Base-by-base conservation (phyloP, 495 filamentous ascomycete species). In the Rostrohypoxylon terebratum region DNA sequence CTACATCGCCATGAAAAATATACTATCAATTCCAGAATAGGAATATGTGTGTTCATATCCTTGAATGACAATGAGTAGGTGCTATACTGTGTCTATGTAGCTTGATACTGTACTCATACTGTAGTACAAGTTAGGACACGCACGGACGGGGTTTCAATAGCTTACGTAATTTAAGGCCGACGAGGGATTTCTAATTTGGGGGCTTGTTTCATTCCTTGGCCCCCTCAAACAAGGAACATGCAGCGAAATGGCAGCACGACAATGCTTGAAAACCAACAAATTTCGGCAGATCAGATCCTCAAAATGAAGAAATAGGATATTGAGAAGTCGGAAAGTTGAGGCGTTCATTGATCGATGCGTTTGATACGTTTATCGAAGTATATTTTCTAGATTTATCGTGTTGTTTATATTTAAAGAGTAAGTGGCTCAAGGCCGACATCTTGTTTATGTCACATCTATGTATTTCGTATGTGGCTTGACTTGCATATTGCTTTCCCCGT, bases 281-380 rank as follows among this genome's bases (percentile, higher is more conserved):
- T 45, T 45, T 45, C 42, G 42, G 42, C 42, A 45, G 42, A 45
- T 45, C 42, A 45, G n/a, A 45, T 45, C 4, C 16, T 45, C 42
- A 9, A 45, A 3, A 2, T 18, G 2, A 0, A 45, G 42, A 8
- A 20, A 45, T 18, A 20, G n/a, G 42, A 45, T 45, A 45, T 6
- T 45, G 8, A 20, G 4, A 4, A 20, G n/a, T 4, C 18, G 9
- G 16, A 45, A 5, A 16, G 18, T 20, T 45, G 5, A 16, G 7
- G 16, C 4, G 3, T 45, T 4, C 5, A 45, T 4, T 20, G 14
- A 20, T 20, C 16, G 42, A 45, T 6, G 42, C 4, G 42, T 45
- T 42, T 14, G 14, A 14, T 14, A 14, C 42, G n/a, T 8, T 13
- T 20, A 0, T 20, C 4, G 42, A 20, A 18, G 9, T 7, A 45